Evolutionary conservation across 257 asterid genomes (phyloP), one percentile per base, ranked within the genome.

Genomic region (Solanum neorickii): DNA sequence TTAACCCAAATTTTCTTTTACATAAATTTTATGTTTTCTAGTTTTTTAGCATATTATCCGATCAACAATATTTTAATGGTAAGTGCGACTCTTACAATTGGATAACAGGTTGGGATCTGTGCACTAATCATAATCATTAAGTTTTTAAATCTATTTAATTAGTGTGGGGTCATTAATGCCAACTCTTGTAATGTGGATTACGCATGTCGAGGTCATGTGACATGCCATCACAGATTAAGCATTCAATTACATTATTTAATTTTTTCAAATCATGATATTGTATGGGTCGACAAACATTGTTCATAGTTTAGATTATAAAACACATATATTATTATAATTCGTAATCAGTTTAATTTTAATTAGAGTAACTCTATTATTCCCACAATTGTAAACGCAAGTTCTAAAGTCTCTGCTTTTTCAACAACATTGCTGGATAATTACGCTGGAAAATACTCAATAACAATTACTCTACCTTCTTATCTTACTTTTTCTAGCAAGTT

Each of bases 81-180:
- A 29, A 39, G 11, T 76, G 25, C 59, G 12, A n/a, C 15, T 77
- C 62, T 75, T 29, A 39, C 20, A 65, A 70, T 20, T 75, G 70
- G 87, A 72, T 89, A 88, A 73, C 52, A 74, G 33, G 83, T 93
- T 0, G 93, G 94, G 93, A 93, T 90, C 78, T 84, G 95, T 93
- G 95, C 91, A 27, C 85, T 89, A 94, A 93, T 92, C 91, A 93
- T 92, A 73, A 59, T 85, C 41, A 65, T 87, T 74, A 20, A 44
- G 73, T 88, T 31, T 44, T 85, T 90, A 83, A 37, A 83, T 86
- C 65, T 25, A 83, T 27, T 39, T 82, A 82, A 31, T 16, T 47
- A 20, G 41, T 15, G 68, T 49, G 85, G 69, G 46, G 46, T 31
- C 69, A 49, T 2, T n/a, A 65, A 6, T 82, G 85, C 85, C 69